A percentile compares a stretch with the other conserved stretches of the same genome.
phyloP scores from a whole-genome alignment of 495 filamentous ascomycete species.

The Tuber borchii region DNA sequence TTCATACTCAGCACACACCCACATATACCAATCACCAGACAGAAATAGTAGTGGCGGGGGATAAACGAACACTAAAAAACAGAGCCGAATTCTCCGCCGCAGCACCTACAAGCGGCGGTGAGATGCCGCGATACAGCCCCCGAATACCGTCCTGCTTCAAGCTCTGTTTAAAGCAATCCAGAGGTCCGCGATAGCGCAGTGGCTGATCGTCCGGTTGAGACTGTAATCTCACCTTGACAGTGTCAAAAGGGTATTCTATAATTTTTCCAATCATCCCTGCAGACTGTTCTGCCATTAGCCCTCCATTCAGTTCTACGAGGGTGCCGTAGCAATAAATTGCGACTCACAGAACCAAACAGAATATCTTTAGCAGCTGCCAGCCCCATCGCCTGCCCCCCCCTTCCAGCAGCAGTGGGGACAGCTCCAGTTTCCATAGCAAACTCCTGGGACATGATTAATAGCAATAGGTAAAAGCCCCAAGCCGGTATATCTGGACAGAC shows the following conservation, averaged over 20 bases:
- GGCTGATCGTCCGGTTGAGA: slow-evolving; percentile 78
- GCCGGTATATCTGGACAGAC: neutral
- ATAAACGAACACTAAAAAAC: slow-evolving; percentile 66
- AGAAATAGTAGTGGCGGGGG: neutral
- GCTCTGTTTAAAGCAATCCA: slow-evolving; percentile 90
- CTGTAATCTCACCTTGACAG: slow-evolving; percentile 80
- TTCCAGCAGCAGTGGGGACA: neutral
- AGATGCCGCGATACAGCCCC: slow-evolving; percentile 88
- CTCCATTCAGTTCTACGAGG: slow-evolving; percentile 6
- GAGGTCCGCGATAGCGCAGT: slow-evolving; percentile 72
- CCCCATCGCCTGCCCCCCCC: slow-evolving; percentile 47
- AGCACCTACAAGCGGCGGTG: slow-evolving; percentile 81
- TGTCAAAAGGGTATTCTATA: slow-evolving; percentile 98
- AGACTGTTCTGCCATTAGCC: slow-evolving; percentile 47
- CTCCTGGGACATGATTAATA: slow-evolving; percentile 23
- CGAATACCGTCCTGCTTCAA: slow-evolving; percentile 63
- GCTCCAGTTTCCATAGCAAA: slow-evolving; percentile 1
- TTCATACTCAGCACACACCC: neutral
- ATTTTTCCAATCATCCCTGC: slow-evolving; percentile 90
- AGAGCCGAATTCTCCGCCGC: slow-evolving; percentile 89
- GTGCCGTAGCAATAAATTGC: neutral
- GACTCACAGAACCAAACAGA: slow-evolving; percentile 71
- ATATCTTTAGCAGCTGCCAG: slow-evolving; percentile 73
- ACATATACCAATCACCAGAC: neutral
- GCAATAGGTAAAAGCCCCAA: neutral